Evolutionary conservation across 2,329 filamentous ascomycete species (phyloP), one percentile per base, ranked within the genome.

Genomic region (Ceratocystis cacaofunesta): DNA sequence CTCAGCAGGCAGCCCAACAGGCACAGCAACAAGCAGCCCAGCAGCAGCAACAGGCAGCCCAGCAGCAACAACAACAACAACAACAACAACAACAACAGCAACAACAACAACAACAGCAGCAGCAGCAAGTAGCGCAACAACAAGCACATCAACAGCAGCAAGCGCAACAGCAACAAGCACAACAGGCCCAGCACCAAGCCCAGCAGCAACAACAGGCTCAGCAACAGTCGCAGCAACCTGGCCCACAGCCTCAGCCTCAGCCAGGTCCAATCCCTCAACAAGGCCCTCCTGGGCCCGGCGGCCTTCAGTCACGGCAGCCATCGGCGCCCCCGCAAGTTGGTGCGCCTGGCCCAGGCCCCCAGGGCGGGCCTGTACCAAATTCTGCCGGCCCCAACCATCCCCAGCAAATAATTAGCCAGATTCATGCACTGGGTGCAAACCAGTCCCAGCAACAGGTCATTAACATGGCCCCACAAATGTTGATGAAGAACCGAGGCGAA

Each of bases 371-470:
- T 6, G 28, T 62, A 43, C 62, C 62, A 7, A 60, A 65, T 25
- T 12, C 46, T 17, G 58, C 22, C 44, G 62, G 62, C 6, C 62
- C 62, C 19, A 48, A 64, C 44, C 65, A 63, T 22, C 57, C 58
- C 5, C 62, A 64, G 46, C 58, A 61, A 55, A 46, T 66, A 36
- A 46, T 44, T 7, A 46, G 55, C n/a, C 64, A 62, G 43, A 7
- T 25, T 32, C 61, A 55, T 28, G 55, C 63, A 22, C 30, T 62
- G 43, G 62, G 52, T 17, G 28, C 50, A n/a, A 48, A 44, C 28
- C 25, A 41, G 25, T 46, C 72, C 19, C 79, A 80, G 64, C 79
- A 81, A 69, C 78, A 78, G 68, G 77, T 62, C n/a, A 64, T 77
- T 58, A 17, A 6, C 17, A 58, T 58, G 52, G 3, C 17, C 3